These are phyloP conservation scores for Xylaria sp. DNA, from an alignment of 2,329 filamentous ascomycete species.

Conservation along the genomic window DNA sequence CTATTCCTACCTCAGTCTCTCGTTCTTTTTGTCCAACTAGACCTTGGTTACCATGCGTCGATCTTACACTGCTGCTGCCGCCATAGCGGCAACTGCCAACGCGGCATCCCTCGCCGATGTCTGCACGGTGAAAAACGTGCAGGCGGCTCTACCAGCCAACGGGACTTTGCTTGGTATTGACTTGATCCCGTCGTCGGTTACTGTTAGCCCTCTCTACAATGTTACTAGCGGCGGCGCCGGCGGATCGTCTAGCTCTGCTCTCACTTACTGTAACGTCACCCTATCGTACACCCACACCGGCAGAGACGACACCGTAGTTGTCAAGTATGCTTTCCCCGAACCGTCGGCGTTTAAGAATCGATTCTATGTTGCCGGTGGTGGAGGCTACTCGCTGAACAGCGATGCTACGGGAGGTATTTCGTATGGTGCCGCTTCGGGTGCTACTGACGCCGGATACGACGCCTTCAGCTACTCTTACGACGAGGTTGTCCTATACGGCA, in stretches of 20 bases:
- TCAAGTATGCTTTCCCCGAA: conserved; percentile 52
- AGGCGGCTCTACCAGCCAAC: conserved; percentile 55
- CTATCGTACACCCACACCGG: conserved; percentile 52
- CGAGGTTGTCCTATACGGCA: conserved; percentile 56
- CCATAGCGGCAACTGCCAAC: conserved; percentile 35
- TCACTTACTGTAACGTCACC: conserved; percentile 53
- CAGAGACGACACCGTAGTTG: conserved; percentile 48
- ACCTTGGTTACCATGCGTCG: conserved; percentile 15
- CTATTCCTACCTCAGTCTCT: not conserved
- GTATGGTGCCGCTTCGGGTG: conserved; percentile 56
- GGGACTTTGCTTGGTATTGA: conserved; percentile 56
- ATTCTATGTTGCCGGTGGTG: conserved; percentile 59
- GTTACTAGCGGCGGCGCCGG: conserved; percentile 38
- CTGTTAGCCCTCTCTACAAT: conserved; percentile 54
- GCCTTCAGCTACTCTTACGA: conserved; percentile 54
- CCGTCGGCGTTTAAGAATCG: conserved; percentile 56
- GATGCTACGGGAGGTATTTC: conserved; percentile 54
- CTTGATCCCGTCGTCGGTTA: conserved; percentile 55
- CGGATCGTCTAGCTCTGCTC: conserved; percentile 43
- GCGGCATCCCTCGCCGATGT: conserved; percentile 54
- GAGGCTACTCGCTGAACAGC: conserved; percentile 55
- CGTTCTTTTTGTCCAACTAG: not conserved
- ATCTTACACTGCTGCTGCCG: not conserved
- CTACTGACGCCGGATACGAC: conserved; percentile 58
- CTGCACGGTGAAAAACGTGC: conserved; percentile 57